phyloP scores from a whole-genome alignment of 129 eudicot species.

The Logfia minima region DNA sequence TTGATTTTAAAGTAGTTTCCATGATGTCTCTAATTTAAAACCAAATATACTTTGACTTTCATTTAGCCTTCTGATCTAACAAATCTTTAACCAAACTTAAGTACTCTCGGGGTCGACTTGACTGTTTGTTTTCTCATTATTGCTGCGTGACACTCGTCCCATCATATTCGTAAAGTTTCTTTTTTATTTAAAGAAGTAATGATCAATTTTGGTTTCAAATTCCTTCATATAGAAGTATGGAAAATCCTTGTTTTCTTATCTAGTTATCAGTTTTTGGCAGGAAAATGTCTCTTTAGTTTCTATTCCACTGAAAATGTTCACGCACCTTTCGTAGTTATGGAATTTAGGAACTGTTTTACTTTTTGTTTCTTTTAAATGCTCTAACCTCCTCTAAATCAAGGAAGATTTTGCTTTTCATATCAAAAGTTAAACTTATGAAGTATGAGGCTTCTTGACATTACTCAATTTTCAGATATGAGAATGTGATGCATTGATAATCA shows the following conservation, averaged over 20 bases:
- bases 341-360: not conserved
- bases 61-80: not conserved
- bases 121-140: not conserved
- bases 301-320: not conserved
- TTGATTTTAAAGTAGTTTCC: slow-evolving; percentile 6
- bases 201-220: slow-evolving; percentile 2
- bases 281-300: not conserved
- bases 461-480: no score
- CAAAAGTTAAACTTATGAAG: not conserved
- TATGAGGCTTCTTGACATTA: no score
- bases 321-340: not conserved
- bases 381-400: not conserved
- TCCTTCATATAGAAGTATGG: not conserved
- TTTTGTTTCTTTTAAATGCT: not conserved
- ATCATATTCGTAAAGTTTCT: not conserved
- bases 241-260: not conserved
- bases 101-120: not conserved
- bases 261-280: not conserved
- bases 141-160: not conserved
- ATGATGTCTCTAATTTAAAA: not conserved
- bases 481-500: no score
- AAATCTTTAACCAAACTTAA: slow-evolving; percentile 4
- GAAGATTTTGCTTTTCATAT: not conserved
- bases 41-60: not conserved
- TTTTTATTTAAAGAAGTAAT: not conserved